phyloP scores from a whole-genome alignment of 768 basidiomycete genomes.

The Suillus variegatus region DNA sequence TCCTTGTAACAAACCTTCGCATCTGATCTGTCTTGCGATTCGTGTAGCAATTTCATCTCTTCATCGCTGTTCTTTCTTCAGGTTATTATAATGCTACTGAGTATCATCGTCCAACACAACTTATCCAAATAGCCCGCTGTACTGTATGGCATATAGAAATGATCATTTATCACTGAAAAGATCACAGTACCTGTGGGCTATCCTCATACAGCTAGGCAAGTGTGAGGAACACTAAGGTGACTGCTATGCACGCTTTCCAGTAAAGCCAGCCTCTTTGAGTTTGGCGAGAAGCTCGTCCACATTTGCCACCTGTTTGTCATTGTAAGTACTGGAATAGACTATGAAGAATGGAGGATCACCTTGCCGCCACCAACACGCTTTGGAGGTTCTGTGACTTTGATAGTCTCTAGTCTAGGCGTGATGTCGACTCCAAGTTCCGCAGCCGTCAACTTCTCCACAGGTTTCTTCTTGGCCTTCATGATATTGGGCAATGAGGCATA shows the following conservation, averaged over 20 bases:
- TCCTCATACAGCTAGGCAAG: background rate
- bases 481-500: constrained; percentile 97
- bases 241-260: constrained; percentile 26
- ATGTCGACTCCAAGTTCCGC: constrained; percentile 84
- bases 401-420: constrained; percentile 76
- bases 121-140: background rate
- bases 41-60: constrained; percentile 10
- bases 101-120: background rate
- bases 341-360: constrained; percentile 36
- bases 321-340: constrained; percentile 10
- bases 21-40: constrained; percentile 18
- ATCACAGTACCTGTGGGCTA: background rate
- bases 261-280: constrained; percentile 82
- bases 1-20: background rate
- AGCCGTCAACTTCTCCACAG: constrained; percentile 79
- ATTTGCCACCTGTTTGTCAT: constrained; percentile 55
- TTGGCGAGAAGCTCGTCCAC: constrained; percentile 90
- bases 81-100: background rate
- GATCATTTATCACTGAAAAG: background rate
- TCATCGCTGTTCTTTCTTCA: constrained; percentile 11
- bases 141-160: constrained; percentile 3
- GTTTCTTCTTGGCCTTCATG: constrained; percentile 99
- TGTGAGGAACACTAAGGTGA: too few species aligned
- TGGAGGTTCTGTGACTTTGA: constrained; percentile 89
- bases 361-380: constrained; percentile 91